phyloP scores from a whole-genome alignment of 371 early-diverging fungal genomes.

The Mucor ambiguus region DNA sequence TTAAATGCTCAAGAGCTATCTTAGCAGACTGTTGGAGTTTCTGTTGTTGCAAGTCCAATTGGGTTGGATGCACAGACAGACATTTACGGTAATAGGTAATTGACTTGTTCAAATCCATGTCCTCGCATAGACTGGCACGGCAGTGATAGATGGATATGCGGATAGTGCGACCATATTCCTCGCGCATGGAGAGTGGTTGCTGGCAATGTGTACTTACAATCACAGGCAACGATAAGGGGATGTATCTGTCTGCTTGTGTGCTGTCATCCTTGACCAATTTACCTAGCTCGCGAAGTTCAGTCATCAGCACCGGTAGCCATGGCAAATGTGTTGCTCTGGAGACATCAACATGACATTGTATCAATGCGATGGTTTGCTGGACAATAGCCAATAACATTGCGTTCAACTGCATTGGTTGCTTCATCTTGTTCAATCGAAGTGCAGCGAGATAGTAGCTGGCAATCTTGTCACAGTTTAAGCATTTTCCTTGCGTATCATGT shows the following conservation, averaged over 20 bases:
- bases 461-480: constrained; percentile 21
- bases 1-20: constrained; percentile 25
- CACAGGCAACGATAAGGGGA: constrained; percentile 3
- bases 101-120: constrained; percentile 26
- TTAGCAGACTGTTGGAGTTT: constrained; percentile 26
- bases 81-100: constrained; percentile 37
- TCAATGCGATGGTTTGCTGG: constrained; percentile 16
- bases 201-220: neutral
- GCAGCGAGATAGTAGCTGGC: constrained; percentile 22
- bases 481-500: constrained; percentile 19
- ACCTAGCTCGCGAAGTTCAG: constrained; percentile 32
- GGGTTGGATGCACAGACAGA: constrained; percentile 26
- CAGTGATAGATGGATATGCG: constrained; percentile 39
- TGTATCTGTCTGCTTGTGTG: constrained; percentile 20
- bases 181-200: neutral
- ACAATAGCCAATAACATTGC: constrained; percentile 16
- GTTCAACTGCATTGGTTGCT: constrained; percentile 6
- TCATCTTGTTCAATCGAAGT: constrained; percentile 8
- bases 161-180: constrained; percentile 35
- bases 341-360: constrained; percentile 20
- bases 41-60: constrained; percentile 13
- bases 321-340: constrained; percentile 9
- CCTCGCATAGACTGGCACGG: constrained; percentile 27
- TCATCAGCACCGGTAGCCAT: constrained; percentile 29
- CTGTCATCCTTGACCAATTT: constrained; percentile 42